Percentiles rank a stretch among this genome's conserved stretches.
phyloP scores from a whole-genome alignment of 805 yeast genomes.

The Lachancea fermentati region DNA sequence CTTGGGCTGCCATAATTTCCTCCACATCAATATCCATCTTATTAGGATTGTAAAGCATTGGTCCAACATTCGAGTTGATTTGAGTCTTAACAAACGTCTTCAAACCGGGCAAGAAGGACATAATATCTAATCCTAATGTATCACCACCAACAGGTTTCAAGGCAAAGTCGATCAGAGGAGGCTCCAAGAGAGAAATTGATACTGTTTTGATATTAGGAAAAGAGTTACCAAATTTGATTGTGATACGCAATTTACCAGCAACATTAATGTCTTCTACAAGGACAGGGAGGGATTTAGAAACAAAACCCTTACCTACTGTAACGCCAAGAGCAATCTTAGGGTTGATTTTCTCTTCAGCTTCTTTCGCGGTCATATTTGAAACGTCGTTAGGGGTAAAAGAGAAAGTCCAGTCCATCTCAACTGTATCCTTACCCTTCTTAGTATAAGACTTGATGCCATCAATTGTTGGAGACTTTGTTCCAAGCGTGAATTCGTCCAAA shows the following conservation, averaged over 20 bases:
- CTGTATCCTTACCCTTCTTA: constrained; percentile 56
- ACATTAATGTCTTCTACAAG: constrained; percentile 77
- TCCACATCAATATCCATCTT: constrained; percentile 70
- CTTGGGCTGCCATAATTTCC: constrained; percentile 56
- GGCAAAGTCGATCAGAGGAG: constrained; percentile 72
- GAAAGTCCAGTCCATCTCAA: constrained; percentile 82
- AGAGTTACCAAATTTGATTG: constrained; percentile 51
- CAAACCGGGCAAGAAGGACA: constrained; percentile 80
- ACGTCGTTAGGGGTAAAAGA: constrained; percentile 78
- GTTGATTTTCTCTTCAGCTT: constrained; percentile 61
- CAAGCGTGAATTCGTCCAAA: constrained; percentile 72
- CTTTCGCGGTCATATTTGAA: constrained; percentile 75
- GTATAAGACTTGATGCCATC: constrained; percentile 69
- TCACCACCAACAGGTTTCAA: constrained; percentile 88
- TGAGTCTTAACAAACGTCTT: constrained; percentile 63
- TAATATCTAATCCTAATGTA: constrained; percentile 77
- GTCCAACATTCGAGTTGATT: constrained; percentile 65
- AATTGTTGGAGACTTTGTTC: constrained; percentile 74
- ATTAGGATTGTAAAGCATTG: constrained; percentile 79
- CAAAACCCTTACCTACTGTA: constrained; percentile 73
- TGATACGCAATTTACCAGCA: constrained; percentile 62
- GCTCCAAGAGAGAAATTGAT: constrained; percentile 66
- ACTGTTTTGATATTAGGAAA: constrained; percentile 78
- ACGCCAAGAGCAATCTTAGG: constrained; percentile 81
- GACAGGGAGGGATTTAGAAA: constrained; percentile 70